Percentiles rank a stretch among this genome's conserved stretches.
Evolutionary conservation across 2,329 filamentous ascomycete species (phyloP).

Genomic region (Clarireedia homoeocarpa): DNA sequence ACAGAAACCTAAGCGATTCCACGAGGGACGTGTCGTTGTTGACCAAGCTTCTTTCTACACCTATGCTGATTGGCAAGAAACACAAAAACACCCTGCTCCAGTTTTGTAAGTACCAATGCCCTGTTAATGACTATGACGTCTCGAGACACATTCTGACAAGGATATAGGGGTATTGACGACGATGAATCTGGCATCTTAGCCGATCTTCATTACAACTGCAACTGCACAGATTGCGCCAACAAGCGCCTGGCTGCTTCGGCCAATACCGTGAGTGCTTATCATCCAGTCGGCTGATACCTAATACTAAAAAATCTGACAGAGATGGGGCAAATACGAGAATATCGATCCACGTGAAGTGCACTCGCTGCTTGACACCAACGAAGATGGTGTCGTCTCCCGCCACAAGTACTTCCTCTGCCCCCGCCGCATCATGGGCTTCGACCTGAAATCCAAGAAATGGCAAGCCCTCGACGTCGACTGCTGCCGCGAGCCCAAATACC

Average conservation of each 20-base stretch:
- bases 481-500: constrained; percentile 17
- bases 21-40: constrained; percentile 17
- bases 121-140: no score
- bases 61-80: constrained; percentile 19
- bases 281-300: not conserved
- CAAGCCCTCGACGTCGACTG: constrained; percentile 17
- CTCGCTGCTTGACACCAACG: constrained; percentile 5
- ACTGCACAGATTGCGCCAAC: constrained; percentile 13
- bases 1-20: constrained; percentile 18
- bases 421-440: constrained; percentile 19
- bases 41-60: constrained; percentile 19
- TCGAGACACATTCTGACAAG: not conserved
- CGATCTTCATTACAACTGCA: constrained; percentile 18
- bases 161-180: constrained; percentile 13
- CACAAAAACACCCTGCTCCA: constrained; percentile 15
- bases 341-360: constrained; percentile 16
- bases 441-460: constrained; percentile 21
- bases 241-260: constrained; percentile 16
- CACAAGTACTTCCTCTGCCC: constrained; percentile 19
- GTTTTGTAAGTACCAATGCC: not conserved
- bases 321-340: constrained; percentile 19
- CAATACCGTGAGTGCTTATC: constrained; percentile 1
- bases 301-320: not conserved
- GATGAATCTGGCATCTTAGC: constrained; percentile 17
- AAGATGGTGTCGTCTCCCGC: constrained; percentile 4